Conservation (phyloP, 1,139 yeast species). For the Geotrichum cucujoidarum region DNA sequence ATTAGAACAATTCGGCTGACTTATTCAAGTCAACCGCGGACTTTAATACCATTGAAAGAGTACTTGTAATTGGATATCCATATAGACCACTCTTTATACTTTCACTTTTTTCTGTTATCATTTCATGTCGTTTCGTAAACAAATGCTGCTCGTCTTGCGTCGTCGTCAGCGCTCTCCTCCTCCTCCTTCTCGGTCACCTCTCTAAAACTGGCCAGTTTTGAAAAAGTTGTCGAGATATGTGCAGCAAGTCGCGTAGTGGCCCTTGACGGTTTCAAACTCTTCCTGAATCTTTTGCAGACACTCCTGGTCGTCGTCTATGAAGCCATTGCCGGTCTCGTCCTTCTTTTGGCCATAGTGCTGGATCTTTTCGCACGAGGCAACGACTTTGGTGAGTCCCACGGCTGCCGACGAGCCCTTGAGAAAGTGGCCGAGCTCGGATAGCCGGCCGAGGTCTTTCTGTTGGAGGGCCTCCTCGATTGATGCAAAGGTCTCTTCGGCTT, state of each 20-base stretch:
- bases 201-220: constrained; percentile 29
- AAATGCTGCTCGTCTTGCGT: neutral
- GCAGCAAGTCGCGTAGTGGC: constrained; percentile 37
- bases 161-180: neutral
- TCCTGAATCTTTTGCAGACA: constrained; percentile 30
- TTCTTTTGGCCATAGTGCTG: constrained; percentile 75
- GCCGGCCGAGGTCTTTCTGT: constrained; percentile 48
- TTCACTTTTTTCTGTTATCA: neutral
- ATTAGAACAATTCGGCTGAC: no score
- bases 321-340: constrained; percentile 37
- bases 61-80: no score
- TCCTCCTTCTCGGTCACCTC: constrained; percentile 1
- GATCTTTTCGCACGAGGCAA: constrained; percentile 84
- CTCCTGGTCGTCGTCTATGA: constrained; percentile 29
- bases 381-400: constrained; percentile 74
- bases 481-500: constrained; percentile 72
- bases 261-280: constrained; percentile 26
- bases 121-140: neutral
- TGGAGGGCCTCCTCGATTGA: constrained; percentile 59
- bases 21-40: no score
- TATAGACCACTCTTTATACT: neutral
- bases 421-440: constrained; percentile 83
- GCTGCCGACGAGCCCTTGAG: constrained; percentile 96
- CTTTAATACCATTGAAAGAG: no score
- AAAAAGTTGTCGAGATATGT: no score